phyloP scores from a whole-genome alignment of 768 basidiomycete species.

The Macrolepiota dolichaula region DNA sequence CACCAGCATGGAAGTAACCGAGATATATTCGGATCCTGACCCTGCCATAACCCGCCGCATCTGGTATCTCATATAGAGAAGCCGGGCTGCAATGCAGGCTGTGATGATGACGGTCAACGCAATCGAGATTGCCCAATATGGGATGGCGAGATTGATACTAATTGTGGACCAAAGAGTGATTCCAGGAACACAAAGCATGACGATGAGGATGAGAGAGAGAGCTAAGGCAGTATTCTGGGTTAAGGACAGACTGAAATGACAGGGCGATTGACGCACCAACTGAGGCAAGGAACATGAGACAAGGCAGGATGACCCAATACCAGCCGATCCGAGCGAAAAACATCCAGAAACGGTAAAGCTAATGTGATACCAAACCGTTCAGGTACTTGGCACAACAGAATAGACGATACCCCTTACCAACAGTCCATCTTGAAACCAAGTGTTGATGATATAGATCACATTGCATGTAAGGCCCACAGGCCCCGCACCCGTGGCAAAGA shows the following conservation, averaged over 20 bases:
- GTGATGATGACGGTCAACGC: constrained; percentile 36
- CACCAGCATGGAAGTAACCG: constrained; percentile 30
- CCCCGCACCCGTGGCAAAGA: constrained; percentile 4
- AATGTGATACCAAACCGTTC: background rate
- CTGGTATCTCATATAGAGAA: constrained; percentile 24
- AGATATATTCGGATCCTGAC: constrained; percentile 27
- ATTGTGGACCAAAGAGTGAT: constrained; percentile 14
- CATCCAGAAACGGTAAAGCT: constrained; percentile 16
- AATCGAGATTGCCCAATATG: constrained; percentile 34
- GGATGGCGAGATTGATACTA: constrained; percentile 27
- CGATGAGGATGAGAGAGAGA: constrained; percentile 10
- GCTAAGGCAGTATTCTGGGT: background rate
- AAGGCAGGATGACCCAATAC: constrained; percentile 5
- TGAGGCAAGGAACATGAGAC: constrained; percentile 11
- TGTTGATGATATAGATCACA: constrained; percentile 15
- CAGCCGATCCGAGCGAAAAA: constrained; percentile 9
- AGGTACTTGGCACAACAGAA: background rate
- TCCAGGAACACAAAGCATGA: constrained; percentile 6
- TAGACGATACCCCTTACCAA: constrained; percentile 10
- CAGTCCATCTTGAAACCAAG: constrained; percentile 18
- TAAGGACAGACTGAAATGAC: background rate
- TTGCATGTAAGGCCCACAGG: constrained; percentile 14
- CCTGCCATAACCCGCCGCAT: constrained; percentile 20
- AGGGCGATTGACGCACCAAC: constrained; percentile 8
- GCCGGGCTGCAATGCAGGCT: constrained; percentile 30